Percentiles rank a stretch among this genome's conserved stretches.
Conservation (phyloP, 805 yeast species). For the Pichia phayaonensis region DNA sequence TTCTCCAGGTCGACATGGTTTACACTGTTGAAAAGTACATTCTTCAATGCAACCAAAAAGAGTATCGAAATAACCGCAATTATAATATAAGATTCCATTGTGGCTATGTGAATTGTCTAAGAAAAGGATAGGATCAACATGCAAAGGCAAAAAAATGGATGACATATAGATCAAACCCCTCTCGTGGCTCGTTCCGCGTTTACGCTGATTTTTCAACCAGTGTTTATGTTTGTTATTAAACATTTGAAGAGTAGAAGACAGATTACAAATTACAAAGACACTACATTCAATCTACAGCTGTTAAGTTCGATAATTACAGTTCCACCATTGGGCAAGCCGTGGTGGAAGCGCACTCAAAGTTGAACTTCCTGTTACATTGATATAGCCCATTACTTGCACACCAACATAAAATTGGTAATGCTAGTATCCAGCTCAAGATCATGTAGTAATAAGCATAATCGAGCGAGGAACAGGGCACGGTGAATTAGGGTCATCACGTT, state of each 20-base stretch:
- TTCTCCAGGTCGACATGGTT: conserved; percentile 14
- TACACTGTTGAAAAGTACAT: conserved; percentile 16
- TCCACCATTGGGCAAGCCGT: conserved; percentile 28
- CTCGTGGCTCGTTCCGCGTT: not conserved
- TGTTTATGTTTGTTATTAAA: not conserved
- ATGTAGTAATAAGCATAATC: conserved; percentile 27
- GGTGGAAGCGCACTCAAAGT: conserved; percentile 55
- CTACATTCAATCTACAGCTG: conserved; percentile 13
- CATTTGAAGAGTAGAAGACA: not conserved
- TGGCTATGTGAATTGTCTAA: not conserved
- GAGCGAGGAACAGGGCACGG: conserved; percentile 63
- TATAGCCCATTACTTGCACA: conserved; percentile 40
- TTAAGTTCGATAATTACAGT: conserved; percentile 34
- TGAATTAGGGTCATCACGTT: not conserved
- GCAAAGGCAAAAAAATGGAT: not conserved
- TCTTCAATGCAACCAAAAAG: conserved; percentile 20
- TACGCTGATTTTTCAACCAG: no score
- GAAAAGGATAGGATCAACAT: not conserved
- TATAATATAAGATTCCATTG: conserved; percentile 23
- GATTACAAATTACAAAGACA: not conserved
- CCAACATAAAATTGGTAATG: conserved; percentile 2
- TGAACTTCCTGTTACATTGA: conserved; percentile 29
- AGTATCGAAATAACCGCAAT: not conserved
- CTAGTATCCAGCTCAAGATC: conserved; percentile 61
- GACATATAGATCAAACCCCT: not conserved